A percentile compares a stretch with the other conserved stretches of the same genome.
phyloP scores from a whole-genome alignment of 306 rosid species.

The Macrotyloma uniflorum region DNA sequence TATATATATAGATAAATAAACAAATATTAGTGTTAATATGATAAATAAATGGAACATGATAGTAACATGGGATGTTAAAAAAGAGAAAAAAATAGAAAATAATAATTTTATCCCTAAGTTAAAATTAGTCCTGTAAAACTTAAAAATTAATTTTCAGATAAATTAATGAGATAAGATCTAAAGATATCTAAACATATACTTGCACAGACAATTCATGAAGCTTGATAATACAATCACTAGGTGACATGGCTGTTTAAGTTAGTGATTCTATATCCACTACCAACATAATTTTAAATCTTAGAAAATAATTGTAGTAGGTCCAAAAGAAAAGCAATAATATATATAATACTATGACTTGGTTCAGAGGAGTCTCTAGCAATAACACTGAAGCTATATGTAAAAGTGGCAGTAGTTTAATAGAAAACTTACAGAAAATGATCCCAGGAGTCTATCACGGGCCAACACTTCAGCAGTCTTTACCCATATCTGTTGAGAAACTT shows the following conservation, averaged over 20 bases:
- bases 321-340: background rate
- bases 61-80: too few species aligned
- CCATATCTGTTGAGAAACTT: slow-evolving; percentile 70
- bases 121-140: too few species aligned
- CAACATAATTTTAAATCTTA: background rate
- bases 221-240: background rate
- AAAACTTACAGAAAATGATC: slow-evolving; percentile 85
- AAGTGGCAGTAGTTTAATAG: background rate
- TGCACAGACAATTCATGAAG: background rate
- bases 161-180: too few species aligned
- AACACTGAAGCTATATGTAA: background rate
- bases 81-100: too few species aligned
- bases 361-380: slow-evolving; percentile 15
- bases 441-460: slow-evolving; percentile 94
- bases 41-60: too few species aligned
- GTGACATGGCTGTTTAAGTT: background rate
- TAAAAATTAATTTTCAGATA: background rate
- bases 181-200: too few species aligned
- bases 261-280: slow-evolving; percentile 6
- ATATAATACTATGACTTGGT: background rate
- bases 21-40: too few species aligned
- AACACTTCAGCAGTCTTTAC: slow-evolving; percentile 88
- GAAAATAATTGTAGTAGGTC: background rate
- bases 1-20: too few species aligned
- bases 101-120: too few species aligned